Conservation (phyloP, 805 yeast species). For the Zygoascus bituminiphila region DNA sequence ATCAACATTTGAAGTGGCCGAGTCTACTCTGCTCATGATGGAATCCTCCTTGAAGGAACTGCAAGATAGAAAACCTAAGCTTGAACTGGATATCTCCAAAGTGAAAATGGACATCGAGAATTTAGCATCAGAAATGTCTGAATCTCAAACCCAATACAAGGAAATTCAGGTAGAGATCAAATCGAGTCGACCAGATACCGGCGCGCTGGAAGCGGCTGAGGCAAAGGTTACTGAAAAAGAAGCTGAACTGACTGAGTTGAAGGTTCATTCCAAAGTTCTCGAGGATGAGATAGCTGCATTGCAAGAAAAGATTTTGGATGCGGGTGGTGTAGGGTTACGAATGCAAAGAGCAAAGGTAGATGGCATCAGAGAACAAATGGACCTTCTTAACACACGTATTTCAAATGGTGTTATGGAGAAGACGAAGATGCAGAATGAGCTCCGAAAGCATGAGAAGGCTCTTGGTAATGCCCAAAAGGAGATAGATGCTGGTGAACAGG, state of each 20-base stretch:
- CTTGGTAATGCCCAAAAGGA: conserved; percentile 43
- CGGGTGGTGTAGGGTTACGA: conserved; percentile 82
- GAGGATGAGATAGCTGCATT: conserved; percentile 50
- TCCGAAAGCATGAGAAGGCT: conserved; percentile 45
- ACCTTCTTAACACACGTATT: conserved; percentile 47
- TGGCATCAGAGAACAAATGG: conserved; percentile 59
- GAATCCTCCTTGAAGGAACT: conserved; percentile 47
- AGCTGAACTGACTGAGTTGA: conserved; percentile 38
- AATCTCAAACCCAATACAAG: conserved; percentile 37
- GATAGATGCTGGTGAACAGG: conserved; percentile 31
- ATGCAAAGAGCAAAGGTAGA: conserved; percentile 77
- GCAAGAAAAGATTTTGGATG: conserved; percentile 74
- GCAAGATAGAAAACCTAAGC: conserved; percentile 60
- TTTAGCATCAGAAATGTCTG: conserved; percentile 43
- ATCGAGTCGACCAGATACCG: conserved; percentile 20
- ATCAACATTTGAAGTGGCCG: conserved; percentile 35
- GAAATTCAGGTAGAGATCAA: conserved; percentile 21
- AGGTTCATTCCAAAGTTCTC: conserved; percentile 46
- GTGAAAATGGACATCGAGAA: conserved; percentile 57
- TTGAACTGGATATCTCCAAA: conserved; percentile 54
- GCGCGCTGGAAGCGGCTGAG: conserved; percentile 33
- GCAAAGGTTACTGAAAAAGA: conserved; percentile 29
- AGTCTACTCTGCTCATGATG: conserved; percentile 49
- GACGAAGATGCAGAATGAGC: conserved; percentile 56
- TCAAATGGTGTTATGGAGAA: conserved; percentile 48